These are phyloP conservation scores for Thermomucor indicae-seudaticae DNA, from an alignment of 371 early-diverging fungal genomes.

Conservation along the genomic window DNA sequence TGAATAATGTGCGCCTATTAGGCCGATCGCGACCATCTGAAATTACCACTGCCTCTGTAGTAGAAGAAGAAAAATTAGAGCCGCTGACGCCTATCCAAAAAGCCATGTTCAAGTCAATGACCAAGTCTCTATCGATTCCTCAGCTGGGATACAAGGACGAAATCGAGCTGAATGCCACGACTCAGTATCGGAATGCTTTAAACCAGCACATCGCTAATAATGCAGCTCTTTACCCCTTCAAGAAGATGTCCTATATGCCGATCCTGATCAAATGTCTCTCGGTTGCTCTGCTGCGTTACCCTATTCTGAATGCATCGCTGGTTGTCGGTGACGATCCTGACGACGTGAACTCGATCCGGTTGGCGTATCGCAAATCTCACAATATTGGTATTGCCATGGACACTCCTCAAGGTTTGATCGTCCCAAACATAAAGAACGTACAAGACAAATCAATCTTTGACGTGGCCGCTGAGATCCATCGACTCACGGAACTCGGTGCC, in stretches of 20 bases:
- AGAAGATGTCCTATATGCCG: slow-evolving; percentile 91
- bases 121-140: slow-evolving; percentile 87
- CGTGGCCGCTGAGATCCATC: slow-evolving; percentile 82
- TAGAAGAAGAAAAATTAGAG: slow-evolving; percentile 16
- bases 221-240: slow-evolving; percentile 42
- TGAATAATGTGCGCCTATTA: not conserved
- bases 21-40: not conserved
- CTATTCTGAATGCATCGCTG: slow-evolving; percentile 85
- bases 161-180: slow-evolving; percentile 69
- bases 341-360: slow-evolving; percentile 45
- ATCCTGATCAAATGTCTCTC: slow-evolving; percentile 93
- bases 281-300: slow-evolving; percentile 77
- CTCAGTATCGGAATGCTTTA: slow-evolving; percentile 62
- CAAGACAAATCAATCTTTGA: slow-evolving; percentile 87
- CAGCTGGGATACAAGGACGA: slow-evolving; percentile 95
- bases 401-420: slow-evolving; percentile 89
- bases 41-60: not conserved
- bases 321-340: slow-evolving; percentile 28
- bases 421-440: slow-evolving; percentile 93
- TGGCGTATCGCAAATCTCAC: slow-evolving; percentile 75
- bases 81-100: slow-evolving; percentile 83
- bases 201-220: slow-evolving; percentile 54
- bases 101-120: slow-evolving; percentile 97
- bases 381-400: slow-evolving; percentile 98
- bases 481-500: slow-evolving; percentile 71